Evolutionary conservation across 495 filamentous ascomycete species (phyloP).

Genomic region (Aspergillus hancockii): DNA sequence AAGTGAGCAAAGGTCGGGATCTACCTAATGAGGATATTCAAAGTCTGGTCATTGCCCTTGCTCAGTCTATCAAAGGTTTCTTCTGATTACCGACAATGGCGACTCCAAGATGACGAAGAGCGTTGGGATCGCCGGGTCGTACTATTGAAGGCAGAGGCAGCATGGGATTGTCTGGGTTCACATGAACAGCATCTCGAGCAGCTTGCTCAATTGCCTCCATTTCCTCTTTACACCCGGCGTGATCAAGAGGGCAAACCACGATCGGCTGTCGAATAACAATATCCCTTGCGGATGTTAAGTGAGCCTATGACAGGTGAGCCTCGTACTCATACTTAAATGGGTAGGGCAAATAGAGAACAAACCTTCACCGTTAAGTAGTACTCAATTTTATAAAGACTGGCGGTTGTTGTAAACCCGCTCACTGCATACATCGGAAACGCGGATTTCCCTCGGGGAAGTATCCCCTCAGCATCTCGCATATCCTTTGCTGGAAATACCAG

Average conservation of each 20-base stretch:
- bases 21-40: neutral
- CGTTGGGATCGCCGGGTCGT: constrained; percentile 70
- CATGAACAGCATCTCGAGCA: constrained; percentile 83
- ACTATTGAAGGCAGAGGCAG: constrained; percentile 82
- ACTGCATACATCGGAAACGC: constrained; percentile 89
- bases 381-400: constrained; percentile 95
- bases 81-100: constrained; percentile 83
- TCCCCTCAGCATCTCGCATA: constrained; percentile 81
- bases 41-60: neutral
- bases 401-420: constrained; percentile 89
- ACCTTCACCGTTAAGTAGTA: constrained; percentile 96
- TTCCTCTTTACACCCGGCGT: constrained; percentile 94
- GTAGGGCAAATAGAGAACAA: constrained; percentile 22
- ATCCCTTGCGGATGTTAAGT: constrained; percentile 86
- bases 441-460: constrained; percentile 79
- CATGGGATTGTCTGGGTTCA: constrained; percentile 87
- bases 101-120: constrained; percentile 75
- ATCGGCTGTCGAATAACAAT: constrained; percentile 91
- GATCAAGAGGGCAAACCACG: constrained; percentile 92
- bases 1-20: neutral
- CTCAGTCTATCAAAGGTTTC: constrained; percentile 86
- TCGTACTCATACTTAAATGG: neutral
- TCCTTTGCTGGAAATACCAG: constrained; percentile 92
- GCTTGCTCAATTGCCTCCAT: constrained; percentile 97
- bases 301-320: constrained; percentile 59